These are phyloP conservation scores for Tolypocladium paradoxum DNA, from an alignment of 2,329 filamentous ascomycete genomes.

Conservation along the genomic window DNA sequence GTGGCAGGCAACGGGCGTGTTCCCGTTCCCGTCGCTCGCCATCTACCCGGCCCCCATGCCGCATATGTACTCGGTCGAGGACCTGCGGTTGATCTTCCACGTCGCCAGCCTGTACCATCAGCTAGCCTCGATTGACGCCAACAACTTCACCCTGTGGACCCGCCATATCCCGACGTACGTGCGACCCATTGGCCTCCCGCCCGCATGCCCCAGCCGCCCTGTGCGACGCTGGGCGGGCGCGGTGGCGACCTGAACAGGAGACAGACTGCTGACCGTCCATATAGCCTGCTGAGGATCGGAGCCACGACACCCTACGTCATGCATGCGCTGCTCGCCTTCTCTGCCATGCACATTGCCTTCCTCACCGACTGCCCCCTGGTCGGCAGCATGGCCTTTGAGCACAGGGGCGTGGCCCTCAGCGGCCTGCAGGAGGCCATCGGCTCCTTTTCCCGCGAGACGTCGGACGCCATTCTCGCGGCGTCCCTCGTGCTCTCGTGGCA, in stretches of 20 bases:
- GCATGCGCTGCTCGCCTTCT: slow-evolving; percentile 84
- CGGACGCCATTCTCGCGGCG: slow-evolving; percentile 82
- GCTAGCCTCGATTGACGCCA: slow-evolving; percentile 64
- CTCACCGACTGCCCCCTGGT: slow-evolving; percentile 77
- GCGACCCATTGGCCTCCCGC: background rate
- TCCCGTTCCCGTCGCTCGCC: slow-evolving; percentile 73
- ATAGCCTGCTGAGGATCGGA: slow-evolving; percentile 56
- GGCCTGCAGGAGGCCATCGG: slow-evolving; percentile 82
- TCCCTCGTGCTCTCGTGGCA: slow-evolving; percentile 94
- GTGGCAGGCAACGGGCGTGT: slow-evolving; percentile 76
- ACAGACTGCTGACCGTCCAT: background rate
- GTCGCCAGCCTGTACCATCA: slow-evolving; percentile 78
- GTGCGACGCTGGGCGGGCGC: slow-evolving; percentile 6
- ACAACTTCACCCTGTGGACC: slow-evolving; percentile 85
- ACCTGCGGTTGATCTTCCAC: slow-evolving; percentile 83
- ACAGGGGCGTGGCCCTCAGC: slow-evolving; percentile 75
- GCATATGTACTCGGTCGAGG: slow-evolving; percentile 61
- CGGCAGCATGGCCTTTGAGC: slow-evolving; percentile 79
- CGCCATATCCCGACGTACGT: slow-evolving; percentile 84
- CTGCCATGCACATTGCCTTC: slow-evolving; percentile 89
- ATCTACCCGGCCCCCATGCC: slow-evolving; percentile 67
- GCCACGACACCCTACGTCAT: slow-evolving; percentile 80
- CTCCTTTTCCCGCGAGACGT: slow-evolving; percentile 73
- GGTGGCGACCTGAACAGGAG: background rate
- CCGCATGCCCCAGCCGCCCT: background rate